Conservation (phyloP, 2,329 filamentous ascomycete species). For the Neonectria ditissima region DNA sequence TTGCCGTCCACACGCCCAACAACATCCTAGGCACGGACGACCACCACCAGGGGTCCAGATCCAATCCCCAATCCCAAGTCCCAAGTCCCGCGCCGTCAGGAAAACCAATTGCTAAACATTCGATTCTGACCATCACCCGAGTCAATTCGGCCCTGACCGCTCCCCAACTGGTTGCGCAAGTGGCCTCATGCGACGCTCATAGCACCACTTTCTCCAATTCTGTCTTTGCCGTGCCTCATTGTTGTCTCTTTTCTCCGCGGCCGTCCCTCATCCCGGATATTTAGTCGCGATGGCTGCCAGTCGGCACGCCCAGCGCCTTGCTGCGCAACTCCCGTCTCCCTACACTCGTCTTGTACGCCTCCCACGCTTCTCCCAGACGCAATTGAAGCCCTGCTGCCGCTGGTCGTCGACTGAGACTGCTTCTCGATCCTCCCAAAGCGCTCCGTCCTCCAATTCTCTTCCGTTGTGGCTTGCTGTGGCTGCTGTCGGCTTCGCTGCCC, state of each 20-base stretch:
- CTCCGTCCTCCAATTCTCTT: constrained; percentile 34
- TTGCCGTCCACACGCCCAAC: constrained; percentile 3
- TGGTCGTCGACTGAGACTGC: constrained; percentile 43
- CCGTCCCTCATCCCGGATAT: constrained; percentile 28
- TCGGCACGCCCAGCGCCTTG: constrained; percentile 47
- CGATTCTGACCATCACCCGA: constrained; percentile 46
- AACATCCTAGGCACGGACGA: constrained; percentile 19
- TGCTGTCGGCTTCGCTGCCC: constrained; percentile 63
- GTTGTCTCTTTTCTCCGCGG: constrained; percentile 8
- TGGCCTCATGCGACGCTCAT: constrained; percentile 39
- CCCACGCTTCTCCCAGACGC: constrained; percentile 37
- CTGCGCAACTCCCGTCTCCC: constrained; percentile 45
- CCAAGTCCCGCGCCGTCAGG: constrained; percentile 11
- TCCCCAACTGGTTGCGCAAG: constrained; percentile 34
- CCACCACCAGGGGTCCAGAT: constrained; percentile 8
- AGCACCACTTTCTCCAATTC: constrained; percentile 40
- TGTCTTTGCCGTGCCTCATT: constrained; percentile 26
- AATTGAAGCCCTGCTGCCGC: constrained; percentile 44
- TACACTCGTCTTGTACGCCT: constrained; percentile 39
- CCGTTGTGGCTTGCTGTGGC: constrained; percentile 51
- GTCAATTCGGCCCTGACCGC: constrained; percentile 41
- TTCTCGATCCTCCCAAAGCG: constrained; percentile 34
- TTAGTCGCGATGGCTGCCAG: constrained; percentile 48
- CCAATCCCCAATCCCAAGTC: constrained; percentile 2
- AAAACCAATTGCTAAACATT: constrained; percentile 45